Evolutionary conservation across 129 eudicot genomes (phyloP), one percentile per base, ranked within the genome.

Genomic region (Logfia minima): DNA sequence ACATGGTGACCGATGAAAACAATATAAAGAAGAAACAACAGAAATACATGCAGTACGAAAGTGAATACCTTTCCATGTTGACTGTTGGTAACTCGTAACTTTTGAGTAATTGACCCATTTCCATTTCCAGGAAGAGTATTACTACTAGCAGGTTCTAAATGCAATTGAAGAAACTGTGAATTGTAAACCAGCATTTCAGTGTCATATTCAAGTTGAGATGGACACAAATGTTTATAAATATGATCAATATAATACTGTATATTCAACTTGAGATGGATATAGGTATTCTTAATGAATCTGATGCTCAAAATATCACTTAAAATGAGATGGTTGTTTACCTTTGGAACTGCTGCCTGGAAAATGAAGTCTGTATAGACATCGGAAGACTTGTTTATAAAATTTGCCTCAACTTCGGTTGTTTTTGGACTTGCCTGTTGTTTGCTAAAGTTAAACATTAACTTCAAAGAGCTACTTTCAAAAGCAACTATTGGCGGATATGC

Each of bases 271-370:
- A 35, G 9, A 70, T 61, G 5, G 37, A 45, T 45, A 8, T 6
- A 60, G 26, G 31, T 41, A 19, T 35, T n/a, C 32, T 68, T 68
- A 10, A 34, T 66, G 70, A 17, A 66, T 31, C 39, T 28, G 24
- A 32, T 28, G 45, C 14, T 16, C 48, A 77, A 58, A 7, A 26
- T 14, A n/a, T 39, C 31, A 26, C 32, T 59, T 69, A 53, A 59
- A 58, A 41, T 39, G 70, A 68, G 69, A 53, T 48, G 73, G 22
- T 43, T 76, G 73, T n/a, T 77, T 87, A 91, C 99, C 97, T 89
- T 94, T 22, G 99, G 99, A 7, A 94, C 99, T 64, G 99, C 97
- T 71, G 97, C 97, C 85, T 91, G 97, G 80, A 94, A 94, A 48
- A 91, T 75, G 75, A 94, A 94, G 69, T 89, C 87, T 26, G 92